phyloP scores from a whole-genome alignment of 306 rosid genomes.

The Castanopsis chinensis region DNA sequence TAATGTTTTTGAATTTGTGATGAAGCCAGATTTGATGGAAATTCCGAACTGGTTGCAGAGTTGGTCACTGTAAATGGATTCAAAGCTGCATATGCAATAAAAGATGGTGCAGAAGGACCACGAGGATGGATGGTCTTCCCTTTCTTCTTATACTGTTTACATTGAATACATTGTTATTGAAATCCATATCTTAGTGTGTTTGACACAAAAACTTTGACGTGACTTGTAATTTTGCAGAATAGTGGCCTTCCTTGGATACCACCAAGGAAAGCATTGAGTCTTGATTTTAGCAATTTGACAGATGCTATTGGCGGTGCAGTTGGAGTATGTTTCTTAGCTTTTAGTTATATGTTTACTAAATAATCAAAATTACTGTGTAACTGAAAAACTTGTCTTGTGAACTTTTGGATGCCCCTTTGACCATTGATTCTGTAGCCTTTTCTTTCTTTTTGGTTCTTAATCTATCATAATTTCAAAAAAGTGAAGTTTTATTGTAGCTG shows the following conservation, averaged over 20 bases:
- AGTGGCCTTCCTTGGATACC: slow-evolving; percentile 85
- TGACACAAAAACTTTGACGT: slow-evolving; percentile 10
- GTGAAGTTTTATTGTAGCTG: neutral
- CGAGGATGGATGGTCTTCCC: slow-evolving; percentile 89
- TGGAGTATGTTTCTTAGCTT: slow-evolving; percentile 70
- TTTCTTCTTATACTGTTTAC: slow-evolving; percentile 1
- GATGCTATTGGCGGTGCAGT: slow-evolving; percentile 54
- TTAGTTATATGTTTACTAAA: slow-evolving; percentile 1
- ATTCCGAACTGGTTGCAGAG: slow-evolving; percentile 94
- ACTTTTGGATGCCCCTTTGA: neutral
- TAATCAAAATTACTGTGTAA: neutral
- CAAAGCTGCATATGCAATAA: slow-evolving; percentile 90
- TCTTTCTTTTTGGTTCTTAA: neutral
- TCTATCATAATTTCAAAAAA: neutral
- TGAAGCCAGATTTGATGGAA: slow-evolving; percentile 99
- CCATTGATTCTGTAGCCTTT: neutral
- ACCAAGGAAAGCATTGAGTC: slow-evolving; percentile 50
- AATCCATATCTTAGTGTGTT: neutral
- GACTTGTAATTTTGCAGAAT: slow-evolving; percentile 50
- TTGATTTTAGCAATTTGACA: slow-evolving; percentile 58
- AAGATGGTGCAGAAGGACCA: slow-evolving; percentile 96
- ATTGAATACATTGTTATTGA: neutral
- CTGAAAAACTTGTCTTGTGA: neutral
- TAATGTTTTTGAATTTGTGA: slow-evolving; percentile 55
- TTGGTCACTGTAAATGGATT: slow-evolving; percentile 80